Conservation (phyloP, 805 yeast genomes). For the Groenewaldozyma tartarivorans region DNA sequence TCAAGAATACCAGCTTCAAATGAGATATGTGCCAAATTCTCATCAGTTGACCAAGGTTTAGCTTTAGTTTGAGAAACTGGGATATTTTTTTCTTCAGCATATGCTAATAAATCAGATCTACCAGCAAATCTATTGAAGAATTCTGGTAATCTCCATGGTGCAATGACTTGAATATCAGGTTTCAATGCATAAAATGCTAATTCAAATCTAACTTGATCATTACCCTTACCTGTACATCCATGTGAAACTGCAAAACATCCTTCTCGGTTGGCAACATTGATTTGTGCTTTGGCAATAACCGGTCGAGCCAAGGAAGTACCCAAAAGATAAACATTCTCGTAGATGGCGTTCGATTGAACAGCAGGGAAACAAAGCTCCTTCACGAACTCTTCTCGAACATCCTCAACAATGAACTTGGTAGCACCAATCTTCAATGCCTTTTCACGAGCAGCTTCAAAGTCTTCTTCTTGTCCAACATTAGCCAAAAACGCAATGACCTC, state of each 20-base stretch:
- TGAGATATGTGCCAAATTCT: conserved; percentile 97
- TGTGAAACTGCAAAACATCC: conserved; percentile 98
- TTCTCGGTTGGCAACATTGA: conserved; percentile 90
- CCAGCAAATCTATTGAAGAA: conserved; percentile 96
- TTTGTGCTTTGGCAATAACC: conserved; percentile 96
- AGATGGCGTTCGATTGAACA: conserved; percentile 93
- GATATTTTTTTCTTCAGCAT: conserved; percentile 84
- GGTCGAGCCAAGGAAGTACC: conserved; percentile 99
- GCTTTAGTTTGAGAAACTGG: conserved; percentile 97
- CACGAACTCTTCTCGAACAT: conserved; percentile 91
- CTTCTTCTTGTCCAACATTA: conserved; percentile 98
- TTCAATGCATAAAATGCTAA: conserved; percentile 93
- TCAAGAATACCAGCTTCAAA: conserved; percentile 99
- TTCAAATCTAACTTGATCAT: conserved; percentile 98
- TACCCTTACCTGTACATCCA: conserved; percentile 99
- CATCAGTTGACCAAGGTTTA: conserved; percentile 99
- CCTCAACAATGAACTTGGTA: conserved; percentile 85
- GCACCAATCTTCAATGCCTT: conserved; percentile 98
- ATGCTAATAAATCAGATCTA: conserved; percentile 89
- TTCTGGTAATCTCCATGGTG: conserved; percentile 98
- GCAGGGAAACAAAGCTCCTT: conserved; percentile 93
- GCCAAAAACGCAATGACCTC: conserved; percentile 98
- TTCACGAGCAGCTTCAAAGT: conserved; percentile 91
- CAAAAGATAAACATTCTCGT: conserved; percentile 91
- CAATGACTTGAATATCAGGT: conserved; percentile 93